Evolutionary conservation across 257 asterid species (phyloP).

Genomic region (Ligustrum vulgare): DNA sequence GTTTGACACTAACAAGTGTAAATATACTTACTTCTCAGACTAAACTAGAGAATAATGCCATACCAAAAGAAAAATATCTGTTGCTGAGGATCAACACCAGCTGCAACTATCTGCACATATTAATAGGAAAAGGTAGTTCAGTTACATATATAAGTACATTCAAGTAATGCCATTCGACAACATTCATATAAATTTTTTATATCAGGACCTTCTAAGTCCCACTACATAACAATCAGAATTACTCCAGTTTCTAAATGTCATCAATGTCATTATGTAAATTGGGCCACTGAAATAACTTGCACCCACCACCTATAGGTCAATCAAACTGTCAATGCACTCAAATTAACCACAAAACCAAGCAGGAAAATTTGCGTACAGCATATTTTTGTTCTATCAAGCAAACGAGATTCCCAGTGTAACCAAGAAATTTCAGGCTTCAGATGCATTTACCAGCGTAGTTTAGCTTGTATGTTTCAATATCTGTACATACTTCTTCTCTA

Average conservation of each 20-base stretch:
- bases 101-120: constrained; percentile 68
- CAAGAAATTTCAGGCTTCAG: constrained; percentile 14
- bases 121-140: constrained; percentile 21
- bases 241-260: constrained; percentile 10
- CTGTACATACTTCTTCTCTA: background rate
- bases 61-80: constrained; percentile 88
- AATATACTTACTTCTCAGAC: constrained; percentile 26
- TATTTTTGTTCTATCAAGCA: constrained; percentile 9
- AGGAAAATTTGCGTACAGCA: background rate
- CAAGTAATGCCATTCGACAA: constrained; percentile 10
- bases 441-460: constrained; percentile 12
- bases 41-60: constrained; percentile 18
- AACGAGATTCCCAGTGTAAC: background rate
- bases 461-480: background rate
- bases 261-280: background rate
- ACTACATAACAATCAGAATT: constrained; percentile 9
- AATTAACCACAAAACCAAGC: background rate
- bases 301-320: background rate
- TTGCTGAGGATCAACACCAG: constrained; percentile 89
- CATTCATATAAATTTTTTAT: constrained; percentile 19
- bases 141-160: constrained; percentile 1
- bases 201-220: constrained; percentile 7
- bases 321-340: background rate
- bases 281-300: constrained; percentile 1
- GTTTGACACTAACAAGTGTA: constrained; percentile 24